Evolutionary conservation across 2,329 filamentous ascomycete genomes (phyloP).

Genomic region (Cladophialophora chaetospira): DNA sequence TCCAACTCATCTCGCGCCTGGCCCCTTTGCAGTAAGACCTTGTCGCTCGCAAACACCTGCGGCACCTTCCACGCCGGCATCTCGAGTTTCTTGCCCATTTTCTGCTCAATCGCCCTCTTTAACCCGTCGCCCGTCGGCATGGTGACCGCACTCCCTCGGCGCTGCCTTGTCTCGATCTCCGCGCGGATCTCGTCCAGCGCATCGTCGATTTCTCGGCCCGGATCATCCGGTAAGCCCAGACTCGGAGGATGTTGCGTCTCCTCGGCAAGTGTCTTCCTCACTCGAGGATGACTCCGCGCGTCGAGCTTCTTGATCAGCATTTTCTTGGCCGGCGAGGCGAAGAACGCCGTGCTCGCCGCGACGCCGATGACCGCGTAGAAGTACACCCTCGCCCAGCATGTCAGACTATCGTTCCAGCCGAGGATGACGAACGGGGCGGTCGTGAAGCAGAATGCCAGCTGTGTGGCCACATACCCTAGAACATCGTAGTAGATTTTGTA

Average conservation of each 20-base stretch:
- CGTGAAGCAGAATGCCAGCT: slow-evolving; percentile 79
- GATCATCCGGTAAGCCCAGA: slow-evolving; percentile 77
- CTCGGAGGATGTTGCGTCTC: slow-evolving; percentile 66
- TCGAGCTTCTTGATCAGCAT: slow-evolving; percentile 61
- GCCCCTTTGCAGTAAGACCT: neutral
- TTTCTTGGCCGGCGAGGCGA: slow-evolving; percentile 74
- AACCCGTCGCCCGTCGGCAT: slow-evolving; percentile 54
- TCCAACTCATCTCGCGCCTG: neutral
- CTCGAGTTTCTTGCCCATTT: slow-evolving; percentile 19
- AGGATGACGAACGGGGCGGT: slow-evolving; percentile 85
- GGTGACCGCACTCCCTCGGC: slow-evolving; percentile 47
- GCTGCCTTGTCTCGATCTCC: slow-evolving; percentile 67
- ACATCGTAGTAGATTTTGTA: slow-evolving; percentile 87
- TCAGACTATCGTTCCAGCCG: slow-evolving; percentile 67
- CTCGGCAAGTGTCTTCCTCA: slow-evolving; percentile 54
- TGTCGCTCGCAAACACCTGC: slow-evolving; percentile 2
- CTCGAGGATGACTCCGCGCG: slow-evolving; percentile 49
- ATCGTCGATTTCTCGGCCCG: slow-evolving; percentile 73
- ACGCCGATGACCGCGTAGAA: slow-evolving; percentile 80
- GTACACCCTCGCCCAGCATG: slow-evolving; percentile 82
- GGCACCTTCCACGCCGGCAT: slow-evolving; percentile 21
- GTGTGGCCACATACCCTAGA: slow-evolving; percentile 72
- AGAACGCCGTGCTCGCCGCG: slow-evolving; percentile 67
- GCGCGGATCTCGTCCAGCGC: slow-evolving; percentile 72
- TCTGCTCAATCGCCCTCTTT: slow-evolving; percentile 48